Percentiles rank a stretch among this genome's conserved stretches.
Evolutionary conservation across 805 yeast species (phyloP).

Genomic region (Ogataea henricii): DNA sequence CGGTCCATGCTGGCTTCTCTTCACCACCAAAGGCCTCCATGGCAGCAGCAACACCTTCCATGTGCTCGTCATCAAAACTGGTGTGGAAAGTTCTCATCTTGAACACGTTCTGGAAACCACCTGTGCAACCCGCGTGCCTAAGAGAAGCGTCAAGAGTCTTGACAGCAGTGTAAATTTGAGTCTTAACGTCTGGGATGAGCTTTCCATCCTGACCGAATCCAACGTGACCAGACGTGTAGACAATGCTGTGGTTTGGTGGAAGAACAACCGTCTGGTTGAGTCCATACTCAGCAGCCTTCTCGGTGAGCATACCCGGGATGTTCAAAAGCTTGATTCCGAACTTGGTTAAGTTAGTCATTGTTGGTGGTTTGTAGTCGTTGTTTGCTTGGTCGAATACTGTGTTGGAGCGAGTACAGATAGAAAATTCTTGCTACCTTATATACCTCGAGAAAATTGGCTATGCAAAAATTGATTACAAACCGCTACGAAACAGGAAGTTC

Average conservation of each 20-base stretch:
- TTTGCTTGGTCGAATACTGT: no score
- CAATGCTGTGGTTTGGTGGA: not conserved
- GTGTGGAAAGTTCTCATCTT: constrained; percentile 6
- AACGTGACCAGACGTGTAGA: constrained; percentile 2
- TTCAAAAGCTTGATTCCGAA: not conserved
- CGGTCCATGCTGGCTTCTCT: constrained; percentile 7
- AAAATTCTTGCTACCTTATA: no score
- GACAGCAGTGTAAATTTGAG: not conserved
- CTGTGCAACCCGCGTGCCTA: constrained; percentile 5
- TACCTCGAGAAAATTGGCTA: no score
- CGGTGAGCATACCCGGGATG: constrained; percentile 2
- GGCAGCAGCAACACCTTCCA: constrained; percentile 1
- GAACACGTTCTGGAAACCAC: constrained; percentile 4
- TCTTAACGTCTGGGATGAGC: not conserved
- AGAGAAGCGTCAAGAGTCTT: not conserved
- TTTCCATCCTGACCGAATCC: not conserved
- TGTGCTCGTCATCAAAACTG: not conserved
- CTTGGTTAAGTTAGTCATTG: constrained; percentile 1
- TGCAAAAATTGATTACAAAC: no score
- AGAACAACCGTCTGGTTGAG: constrained; percentile 2
- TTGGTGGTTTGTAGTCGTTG: no score
- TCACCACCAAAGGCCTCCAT: not conserved
- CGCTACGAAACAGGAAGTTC: no score
- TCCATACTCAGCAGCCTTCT: not conserved
- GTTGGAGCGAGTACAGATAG: no score